These are phyloP conservation scores for Dovyalis caffra DNA, from an alignment of 345 rosid species.

Conservation along the genomic window DNA sequence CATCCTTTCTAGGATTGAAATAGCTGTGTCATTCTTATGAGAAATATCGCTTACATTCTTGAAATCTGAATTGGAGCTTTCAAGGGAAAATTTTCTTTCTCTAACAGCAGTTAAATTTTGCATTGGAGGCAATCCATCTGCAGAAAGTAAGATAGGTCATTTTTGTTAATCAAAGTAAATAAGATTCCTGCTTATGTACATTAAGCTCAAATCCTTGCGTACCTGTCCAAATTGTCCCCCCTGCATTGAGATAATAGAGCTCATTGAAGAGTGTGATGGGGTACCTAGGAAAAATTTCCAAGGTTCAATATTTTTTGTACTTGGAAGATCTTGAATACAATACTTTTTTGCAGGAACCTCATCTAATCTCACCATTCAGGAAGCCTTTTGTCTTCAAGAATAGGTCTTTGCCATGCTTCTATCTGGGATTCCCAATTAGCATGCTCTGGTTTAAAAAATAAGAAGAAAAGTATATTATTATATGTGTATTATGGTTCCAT, in stretches of 20 bases:
- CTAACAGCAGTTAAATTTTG: slow-evolving; percentile 59
- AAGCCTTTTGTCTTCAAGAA: slow-evolving; percentile 84
- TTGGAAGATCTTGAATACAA: not conserved
- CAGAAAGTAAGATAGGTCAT: not conserved
- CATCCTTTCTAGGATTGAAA: slow-evolving; percentile 71
- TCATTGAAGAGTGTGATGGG: slow-evolving; percentile 85
- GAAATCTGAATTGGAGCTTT: slow-evolving; percentile 41
- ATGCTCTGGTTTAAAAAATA: slow-evolving; percentile 51
- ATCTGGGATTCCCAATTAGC: slow-evolving; percentile 76
- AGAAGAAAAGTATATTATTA: not conserved
- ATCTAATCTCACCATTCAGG: slow-evolving; percentile 74
- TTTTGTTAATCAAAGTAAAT: not conserved
- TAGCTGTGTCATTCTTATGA: slow-evolving; percentile 42
- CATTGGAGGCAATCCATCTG: slow-evolving; percentile 78
- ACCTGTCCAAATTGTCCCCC: slow-evolving; percentile 97
- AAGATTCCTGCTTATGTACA: not conserved
- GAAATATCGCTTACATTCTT: slow-evolving; percentile 22
- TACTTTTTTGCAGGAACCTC: not conserved
- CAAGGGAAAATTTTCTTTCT: slow-evolving; percentile 70
- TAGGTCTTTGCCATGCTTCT: slow-evolving; percentile 89
- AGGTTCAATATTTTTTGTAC: not conserved
- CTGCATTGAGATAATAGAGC: slow-evolving; percentile 88
- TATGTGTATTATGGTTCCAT: not conserved
- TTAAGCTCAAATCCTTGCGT: not conserved
- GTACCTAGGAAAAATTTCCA: slow-evolving; percentile 46